Base-by-base conservation (phyloP, 495 filamentous ascomycete genomes). In the Penicillium silybi region DNA sequence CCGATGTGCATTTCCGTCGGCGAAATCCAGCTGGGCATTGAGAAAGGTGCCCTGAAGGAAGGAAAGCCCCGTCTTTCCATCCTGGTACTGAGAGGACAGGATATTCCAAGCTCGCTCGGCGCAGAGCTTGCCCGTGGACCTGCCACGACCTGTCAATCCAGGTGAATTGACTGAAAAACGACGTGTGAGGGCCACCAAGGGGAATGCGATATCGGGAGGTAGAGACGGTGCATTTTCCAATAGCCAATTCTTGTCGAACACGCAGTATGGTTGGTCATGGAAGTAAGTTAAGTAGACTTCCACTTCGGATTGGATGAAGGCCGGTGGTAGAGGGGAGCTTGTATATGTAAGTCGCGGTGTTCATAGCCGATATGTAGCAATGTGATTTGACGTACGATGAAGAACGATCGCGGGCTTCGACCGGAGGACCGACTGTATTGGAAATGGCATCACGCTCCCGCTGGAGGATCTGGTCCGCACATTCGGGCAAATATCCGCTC, bases 201-300 rank as follows among this genome's bases (percentile, higher is more conserved):
- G 54, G 29, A 59, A 58, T 8, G 57, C 39, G 15, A 65, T 47
- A 20, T 67, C 62, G 17, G 54, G 41, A 5, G 62, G 59, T 13
- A 67, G 50, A 2, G 35, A 52, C 2, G 18, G 1, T 6, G 52
- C 50, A n/a, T 56, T 51, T 13, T 44, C 18, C 10, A 60, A 16
- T n/a, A 67, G 50, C 64, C 64, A 67, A 1, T 50, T 17, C 27
- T 56, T 58, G 3, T 52, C 40, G 19, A 67, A 65, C 2, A 63
- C 54, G 40, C 62, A 63, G 34, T 63, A 67, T 6, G 64, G 64
- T 29, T 65, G 64, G 35, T 67, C 64, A 46, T 67, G 64, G 20
- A 67, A 63, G 37, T 61, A 45, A 20, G 26, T 48, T 9, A 67
- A 41, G 32, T 65, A 67, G 17, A 50, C 49, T 6, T 65, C 46